Percentiles rank a stretch among this genome's conserved stretches.
Evolutionary conservation across 306 rosid species (phyloP).

Genomic region (Rosa chinensis): DNA sequence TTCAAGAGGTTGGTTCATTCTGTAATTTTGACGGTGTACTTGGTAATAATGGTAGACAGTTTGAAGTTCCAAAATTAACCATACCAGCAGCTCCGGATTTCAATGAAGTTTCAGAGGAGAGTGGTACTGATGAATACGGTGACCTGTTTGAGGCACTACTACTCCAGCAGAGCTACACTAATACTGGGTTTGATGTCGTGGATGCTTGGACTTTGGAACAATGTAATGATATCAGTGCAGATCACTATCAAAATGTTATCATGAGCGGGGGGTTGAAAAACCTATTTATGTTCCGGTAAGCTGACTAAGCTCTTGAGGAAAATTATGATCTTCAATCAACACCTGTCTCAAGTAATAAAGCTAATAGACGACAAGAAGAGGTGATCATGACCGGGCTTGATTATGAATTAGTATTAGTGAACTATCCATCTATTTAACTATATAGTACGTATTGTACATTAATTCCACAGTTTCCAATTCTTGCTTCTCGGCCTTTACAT

Average conservation of each 20-base stretch:
- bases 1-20: not conserved
- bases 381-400: not conserved
- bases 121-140: not conserved
- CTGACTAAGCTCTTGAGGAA: not conserved
- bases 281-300: not conserved
- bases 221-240: not conserved
- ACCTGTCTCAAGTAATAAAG: not conserved
- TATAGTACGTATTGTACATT: not conserved
- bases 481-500: too few relatives aligned
- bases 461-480: not conserved
- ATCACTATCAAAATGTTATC: not conserved
- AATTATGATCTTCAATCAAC: not conserved
- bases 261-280: not conserved
- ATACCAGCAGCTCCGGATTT: not conserved
- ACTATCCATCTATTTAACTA: not conserved
- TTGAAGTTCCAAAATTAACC: not conserved
- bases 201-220: constrained; percentile 4
- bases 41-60: not conserved
- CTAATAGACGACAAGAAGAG: not conserved
- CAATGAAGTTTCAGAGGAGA: not conserved
- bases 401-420: not conserved
- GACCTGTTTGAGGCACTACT: not conserved
- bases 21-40: not conserved
- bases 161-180: not conserved
- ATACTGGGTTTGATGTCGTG: not conserved